These are phyloP conservation scores for Boletellus sp. DNA, from an alignment of 1,284 basidiomycete species.

Conservation along the genomic window DNA sequence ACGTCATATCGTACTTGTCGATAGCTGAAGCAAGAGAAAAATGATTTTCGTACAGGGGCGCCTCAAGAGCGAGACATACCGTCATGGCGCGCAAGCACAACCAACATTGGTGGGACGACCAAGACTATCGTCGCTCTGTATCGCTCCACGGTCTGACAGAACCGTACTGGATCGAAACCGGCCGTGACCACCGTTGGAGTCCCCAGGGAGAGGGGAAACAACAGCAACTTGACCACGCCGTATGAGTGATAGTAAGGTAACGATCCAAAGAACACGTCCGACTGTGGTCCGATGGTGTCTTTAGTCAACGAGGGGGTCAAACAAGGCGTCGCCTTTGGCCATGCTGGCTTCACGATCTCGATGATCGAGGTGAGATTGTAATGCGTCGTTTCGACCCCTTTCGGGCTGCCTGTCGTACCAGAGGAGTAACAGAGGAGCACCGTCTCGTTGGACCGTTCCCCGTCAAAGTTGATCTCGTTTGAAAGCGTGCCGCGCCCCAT, in stretches of 20 bases:
- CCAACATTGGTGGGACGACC: slow-evolving; percentile 83
- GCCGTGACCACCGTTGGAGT: slow-evolving; percentile 65
- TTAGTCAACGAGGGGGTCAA: slow-evolving; percentile 15
- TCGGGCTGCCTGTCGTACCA: slow-evolving; percentile 62
- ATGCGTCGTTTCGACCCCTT: slow-evolving; percentile 67
- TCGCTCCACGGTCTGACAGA: slow-evolving; percentile 62
- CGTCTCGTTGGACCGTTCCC: slow-evolving; percentile 47
- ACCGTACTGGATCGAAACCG: slow-evolving; percentile 71
- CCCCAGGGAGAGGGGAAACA: slow-evolving; percentile 58
- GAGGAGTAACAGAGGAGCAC: slow-evolving; percentile 65
- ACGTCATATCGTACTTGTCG: slow-evolving; percentile 66
- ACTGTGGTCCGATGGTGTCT: slow-evolving; percentile 1
- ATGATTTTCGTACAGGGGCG: neutral
- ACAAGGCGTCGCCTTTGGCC: slow-evolving; percentile 36
- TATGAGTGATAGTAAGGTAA: slow-evolving; percentile 57
- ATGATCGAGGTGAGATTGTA: slow-evolving; percentile 56
- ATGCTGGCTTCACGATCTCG: slow-evolving; percentile 40
- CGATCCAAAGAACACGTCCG: slow-evolving; percentile 54
- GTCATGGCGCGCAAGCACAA: slow-evolving; percentile 65
- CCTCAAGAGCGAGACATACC: slow-evolving; percentile 32
- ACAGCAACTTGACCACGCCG: slow-evolving; percentile 56
- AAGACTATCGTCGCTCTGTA: slow-evolving; percentile 62
- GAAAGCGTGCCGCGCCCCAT: slow-evolving; percentile 43
- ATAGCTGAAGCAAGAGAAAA: slow-evolving; percentile 40
- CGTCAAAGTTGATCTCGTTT: slow-evolving; percentile 50